These are phyloP conservation scores for Mucor irregularis DNA, from an alignment of 371 early-diverging fungal species.

Conservation along the genomic window DNA sequence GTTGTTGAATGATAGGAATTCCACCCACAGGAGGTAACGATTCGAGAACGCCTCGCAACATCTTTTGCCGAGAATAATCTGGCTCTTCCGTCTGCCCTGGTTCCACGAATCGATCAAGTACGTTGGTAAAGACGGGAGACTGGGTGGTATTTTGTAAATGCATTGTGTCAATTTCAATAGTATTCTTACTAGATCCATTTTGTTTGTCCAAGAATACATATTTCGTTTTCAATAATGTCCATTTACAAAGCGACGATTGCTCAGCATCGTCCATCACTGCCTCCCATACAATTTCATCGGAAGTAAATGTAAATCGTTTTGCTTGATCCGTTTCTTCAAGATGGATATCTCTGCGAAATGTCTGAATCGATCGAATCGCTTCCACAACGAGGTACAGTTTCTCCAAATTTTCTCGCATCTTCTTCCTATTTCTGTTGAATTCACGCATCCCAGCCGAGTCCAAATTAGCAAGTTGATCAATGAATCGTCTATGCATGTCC, in stretches of 20 bases:
- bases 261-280: conserved; percentile 50
- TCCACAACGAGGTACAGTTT: conserved; percentile 64
- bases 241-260: conserved; percentile 54
- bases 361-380: conserved; percentile 55
- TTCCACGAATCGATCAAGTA: conserved; percentile 4
- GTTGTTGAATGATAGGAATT: conserved; percentile 82
- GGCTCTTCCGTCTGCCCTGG: conserved; percentile 12
- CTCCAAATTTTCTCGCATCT: conserved; percentile 35
- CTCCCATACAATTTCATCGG: conserved; percentile 57
- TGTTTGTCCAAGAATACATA: conserved; percentile 58
- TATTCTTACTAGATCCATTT: conserved; percentile 63
- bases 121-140: conserved; percentile 50
- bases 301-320: conserved; percentile 28
- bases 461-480: conserved; percentile 48
- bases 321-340: conserved; percentile 24
- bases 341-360: conserved; percentile 26
- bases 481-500: conserved; percentile 56
- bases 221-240: conserved; percentile 49
- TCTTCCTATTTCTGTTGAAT: conserved; percentile 14
- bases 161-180: conserved; percentile 75
- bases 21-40: conserved; percentile 86
- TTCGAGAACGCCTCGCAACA: conserved; percentile 75
- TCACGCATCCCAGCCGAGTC: conserved; percentile 9
- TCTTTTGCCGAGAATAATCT: conserved; percentile 75
- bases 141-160: conserved; percentile 65